Conservation (phyloP, 208 protist species). For the Naegleria gruberi region DNA sequence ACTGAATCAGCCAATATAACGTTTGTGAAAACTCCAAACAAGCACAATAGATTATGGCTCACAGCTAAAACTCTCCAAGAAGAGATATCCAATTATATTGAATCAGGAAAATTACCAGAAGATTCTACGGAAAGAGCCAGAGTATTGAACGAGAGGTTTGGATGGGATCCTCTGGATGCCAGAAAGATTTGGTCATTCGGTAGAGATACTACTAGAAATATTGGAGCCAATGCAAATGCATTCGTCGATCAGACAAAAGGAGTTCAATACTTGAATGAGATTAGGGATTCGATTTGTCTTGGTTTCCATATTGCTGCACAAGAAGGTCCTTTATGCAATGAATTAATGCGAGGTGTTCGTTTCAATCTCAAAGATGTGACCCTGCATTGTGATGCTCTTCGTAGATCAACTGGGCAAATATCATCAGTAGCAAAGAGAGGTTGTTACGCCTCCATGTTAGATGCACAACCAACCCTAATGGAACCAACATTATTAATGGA, state of each 20-base stretch:
- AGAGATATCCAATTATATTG: slow-evolving; percentile 42
- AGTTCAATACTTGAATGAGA: slow-evolving; percentile 47
- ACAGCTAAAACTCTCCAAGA: slow-evolving; percentile 35
- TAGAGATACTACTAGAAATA: slow-evolving; percentile 28
- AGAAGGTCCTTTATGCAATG: slow-evolving; percentile 47
- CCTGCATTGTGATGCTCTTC: slow-evolving; percentile 42
- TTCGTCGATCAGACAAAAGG: slow-evolving; percentile 46
- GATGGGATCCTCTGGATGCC: slow-evolving; percentile 51
- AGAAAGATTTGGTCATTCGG: slow-evolving; percentile 39
- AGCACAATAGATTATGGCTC: slow-evolving; percentile 49
- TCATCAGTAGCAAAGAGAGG: slow-evolving; percentile 36
- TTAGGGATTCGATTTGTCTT: slow-evolving; percentile 39
- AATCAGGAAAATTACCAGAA: slow-evolving; percentile 24
- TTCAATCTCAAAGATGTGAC: slow-evolving; percentile 48
- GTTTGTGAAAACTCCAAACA: slow-evolving; percentile 54
- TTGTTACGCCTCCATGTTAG: slow-evolving; percentile 37
- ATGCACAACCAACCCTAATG: slow-evolving; percentile 36
- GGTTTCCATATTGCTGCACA: slow-evolving; percentile 39
- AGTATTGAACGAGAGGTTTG: slow-evolving; percentile 49
- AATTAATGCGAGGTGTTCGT: slow-evolving; percentile 44
- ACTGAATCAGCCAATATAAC: slow-evolving; percentile 4
- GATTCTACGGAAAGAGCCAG: slow-evolving; percentile 50
- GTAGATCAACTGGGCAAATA: slow-evolving; percentile 50
- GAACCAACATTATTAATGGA: slow-evolving; percentile 54
- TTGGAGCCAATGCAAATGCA: slow-evolving; percentile 41